These are phyloP conservation scores for Ophiostoma sp. DNA, from an alignment of 2,329 filamentous ascomycete genomes.

Conservation along the genomic window DNA sequence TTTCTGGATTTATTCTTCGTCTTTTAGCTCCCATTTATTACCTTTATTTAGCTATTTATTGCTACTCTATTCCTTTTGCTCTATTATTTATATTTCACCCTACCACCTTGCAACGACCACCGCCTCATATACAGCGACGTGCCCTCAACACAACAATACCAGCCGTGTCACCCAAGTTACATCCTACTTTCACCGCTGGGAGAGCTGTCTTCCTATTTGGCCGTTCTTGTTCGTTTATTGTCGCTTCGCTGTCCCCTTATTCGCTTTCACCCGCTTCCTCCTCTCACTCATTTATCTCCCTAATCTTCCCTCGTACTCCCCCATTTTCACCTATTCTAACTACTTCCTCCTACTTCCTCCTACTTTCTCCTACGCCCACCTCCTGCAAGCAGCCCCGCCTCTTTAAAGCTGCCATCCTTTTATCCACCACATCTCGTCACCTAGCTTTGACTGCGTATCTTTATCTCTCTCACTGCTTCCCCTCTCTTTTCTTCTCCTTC, in stretches of 20 bases:
- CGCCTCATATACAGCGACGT: constrained; percentile 1
- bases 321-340: neutral
- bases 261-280: neutral
- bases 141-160: constrained; percentile 9
- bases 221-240: neutral
- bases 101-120: neutral
- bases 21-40: neutral
- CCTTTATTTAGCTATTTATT: neutral
- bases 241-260: neutral
- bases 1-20: neutral
- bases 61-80: neutral
- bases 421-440: constrained; percentile 14
- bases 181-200: constrained; percentile 11
- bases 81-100: constrained; percentile 12
- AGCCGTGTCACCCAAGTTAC: constrained; percentile 1
- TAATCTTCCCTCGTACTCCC: neutral
- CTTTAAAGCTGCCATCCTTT: constrained; percentile 15
- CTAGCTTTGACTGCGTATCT: constrained; percentile 15
- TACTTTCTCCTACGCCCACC: neutral
- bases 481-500: constrained; percentile 16
- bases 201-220: constrained; percentile 14
- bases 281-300: neutral
- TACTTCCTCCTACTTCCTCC: neutral
- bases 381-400: constrained; percentile 10
- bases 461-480: constrained; percentile 13